Evolutionary conservation across 352 stramenopile species (phyloP).

Genomic region (Phytophthora fragariaefolia): DNA sequence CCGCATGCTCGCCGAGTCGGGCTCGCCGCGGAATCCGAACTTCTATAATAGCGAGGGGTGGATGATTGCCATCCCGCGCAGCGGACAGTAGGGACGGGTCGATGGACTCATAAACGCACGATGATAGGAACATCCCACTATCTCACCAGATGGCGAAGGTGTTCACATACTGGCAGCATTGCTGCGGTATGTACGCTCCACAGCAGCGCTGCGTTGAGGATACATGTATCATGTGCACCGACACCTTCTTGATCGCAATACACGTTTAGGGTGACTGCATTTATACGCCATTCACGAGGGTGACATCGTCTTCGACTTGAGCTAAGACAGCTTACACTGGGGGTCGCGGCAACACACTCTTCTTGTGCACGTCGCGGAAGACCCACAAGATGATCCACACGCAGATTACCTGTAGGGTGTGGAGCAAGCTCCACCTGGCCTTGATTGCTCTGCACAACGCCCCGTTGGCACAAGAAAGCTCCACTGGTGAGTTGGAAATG

Average conservation of each 20-base stretch:
- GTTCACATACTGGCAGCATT: no score
- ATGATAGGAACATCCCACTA: not conserved
- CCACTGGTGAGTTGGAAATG: conserved; percentile 32
- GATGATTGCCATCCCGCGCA: conserved; percentile 7
- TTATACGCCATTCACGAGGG: not conserved
- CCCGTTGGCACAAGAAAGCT: conserved; percentile 66
- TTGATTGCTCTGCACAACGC: conserved; percentile 47
- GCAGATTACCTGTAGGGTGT: conserved; percentile 42
- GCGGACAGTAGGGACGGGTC: conserved; percentile 26
- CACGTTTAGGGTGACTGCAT: not conserved
- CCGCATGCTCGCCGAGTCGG: conserved; percentile 15
- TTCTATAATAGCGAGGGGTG: not conserved
- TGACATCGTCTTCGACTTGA: not conserved
- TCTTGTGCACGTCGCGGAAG: conserved; percentile 42
- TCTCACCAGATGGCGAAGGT: conserved; percentile 8
- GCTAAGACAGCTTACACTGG: conserved; percentile 4
- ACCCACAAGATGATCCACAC: conserved; percentile 38
- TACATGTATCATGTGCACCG: no score
- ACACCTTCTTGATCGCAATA: no score
- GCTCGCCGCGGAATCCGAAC: conserved; percentile 7
- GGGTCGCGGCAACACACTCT: conserved; percentile 29
- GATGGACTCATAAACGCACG: not conserved
- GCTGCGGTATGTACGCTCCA: not conserved
- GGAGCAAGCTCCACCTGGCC: conserved; percentile 38
- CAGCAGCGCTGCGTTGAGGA: no score